Base-by-base conservation (phyloP, 495 filamentous ascomycete species). In the Hypoxylon trugodes region DNA sequence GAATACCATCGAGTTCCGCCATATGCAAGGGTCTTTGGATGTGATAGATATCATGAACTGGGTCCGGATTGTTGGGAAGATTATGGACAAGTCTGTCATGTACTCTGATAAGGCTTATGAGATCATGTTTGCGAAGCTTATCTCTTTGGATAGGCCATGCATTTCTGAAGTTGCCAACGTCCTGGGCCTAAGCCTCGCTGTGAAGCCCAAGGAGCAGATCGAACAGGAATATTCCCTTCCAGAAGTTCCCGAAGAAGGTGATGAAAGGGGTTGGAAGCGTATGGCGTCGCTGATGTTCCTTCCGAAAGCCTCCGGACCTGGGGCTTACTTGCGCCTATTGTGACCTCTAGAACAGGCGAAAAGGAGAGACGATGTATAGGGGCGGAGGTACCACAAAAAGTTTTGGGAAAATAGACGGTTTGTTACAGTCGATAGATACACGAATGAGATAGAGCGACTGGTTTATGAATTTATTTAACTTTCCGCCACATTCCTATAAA, bases 1-100 rank as follows among this genome's bases (percentile, higher is more conserved):
- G 15, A 32, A 48, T 6, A 48, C 22, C 25, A 18, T 32, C 15
- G 45, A 48, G 13, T 48, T 48, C 26, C 45, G 45, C 12, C 45
- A 48, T 19, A 33, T 48, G 45, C 45, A 48, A 4, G 45, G 45
- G 13, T 48, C 45, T 4, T 28, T 48, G 26, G 45, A 33, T 15
- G 45, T 19, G 22, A 2, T 10, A 19, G 45, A 48, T 12, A 33
- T 48, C 26, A 48, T 48, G 45, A 48, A 48, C 10, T 48, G 45
- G 45, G 15, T 48, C 13, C 45, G 26, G 18, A 48, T 48, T 16
- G 21, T 48, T 15, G 45, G 21, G 45, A 32, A 26, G 45, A 12
- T 33, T 1, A 16, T 33, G 26, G 25, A 22, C 4, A 33, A 10
- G 13, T 48, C 21, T 21, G 9, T 8, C 13, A 33, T n/a, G 4